Evolutionary conservation across 2,329 filamentous ascomycete species (phyloP).

Genomic region (Verticillium alfalfae): DNA sequence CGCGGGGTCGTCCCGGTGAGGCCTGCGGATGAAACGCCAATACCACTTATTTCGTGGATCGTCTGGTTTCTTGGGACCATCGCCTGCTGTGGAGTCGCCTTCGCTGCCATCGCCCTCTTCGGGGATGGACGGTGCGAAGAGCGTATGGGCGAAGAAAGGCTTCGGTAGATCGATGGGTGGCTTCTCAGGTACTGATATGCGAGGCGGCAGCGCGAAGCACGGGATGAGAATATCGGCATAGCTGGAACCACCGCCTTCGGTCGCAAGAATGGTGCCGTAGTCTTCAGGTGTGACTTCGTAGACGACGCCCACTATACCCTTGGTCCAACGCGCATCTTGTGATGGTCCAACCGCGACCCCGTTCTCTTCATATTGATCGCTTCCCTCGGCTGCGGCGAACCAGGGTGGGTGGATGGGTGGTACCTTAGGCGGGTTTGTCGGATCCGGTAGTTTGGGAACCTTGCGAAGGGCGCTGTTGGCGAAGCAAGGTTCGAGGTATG

Average conservation of each 20-base stretch:
- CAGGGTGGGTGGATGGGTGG: conserved; percentile 9
- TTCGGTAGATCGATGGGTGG: conserved; percentile 49
- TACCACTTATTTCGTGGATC: conserved; percentile 33
- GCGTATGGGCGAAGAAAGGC: conserved; percentile 78
- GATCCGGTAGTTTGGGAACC: conserved; percentile 33
- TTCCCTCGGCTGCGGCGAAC: background rate
- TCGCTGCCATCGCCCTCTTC: conserved; percentile 18
- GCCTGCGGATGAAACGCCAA: conserved; percentile 36
- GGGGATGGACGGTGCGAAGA: conserved; percentile 61
- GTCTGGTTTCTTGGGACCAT: conserved; percentile 15
- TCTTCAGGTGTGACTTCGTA: conserved; percentile 87
- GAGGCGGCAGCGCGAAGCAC: conserved; percentile 63
- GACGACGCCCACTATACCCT: conserved; percentile 84
- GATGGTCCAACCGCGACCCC: background rate
- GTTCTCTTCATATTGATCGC: background rate
- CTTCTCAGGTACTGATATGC: conserved; percentile 55
- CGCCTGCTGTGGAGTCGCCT: conserved; percentile 13
- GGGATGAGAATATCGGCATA: conserved; percentile 80
- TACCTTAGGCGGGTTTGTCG: conserved; percentile 20
- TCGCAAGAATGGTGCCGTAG: conserved; percentile 80
- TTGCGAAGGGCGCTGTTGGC: conserved; percentile 68
- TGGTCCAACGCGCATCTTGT: conserved; percentile 55
- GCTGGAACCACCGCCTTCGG: conserved; percentile 80
- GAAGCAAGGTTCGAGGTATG: conserved; percentile 89
- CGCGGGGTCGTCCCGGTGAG: conserved; percentile 55